Percentiles rank a stretch among this genome's conserved stretches.
Conservation (phyloP, 179 eudicot genomes). For the Silene vulgaris region DNA sequence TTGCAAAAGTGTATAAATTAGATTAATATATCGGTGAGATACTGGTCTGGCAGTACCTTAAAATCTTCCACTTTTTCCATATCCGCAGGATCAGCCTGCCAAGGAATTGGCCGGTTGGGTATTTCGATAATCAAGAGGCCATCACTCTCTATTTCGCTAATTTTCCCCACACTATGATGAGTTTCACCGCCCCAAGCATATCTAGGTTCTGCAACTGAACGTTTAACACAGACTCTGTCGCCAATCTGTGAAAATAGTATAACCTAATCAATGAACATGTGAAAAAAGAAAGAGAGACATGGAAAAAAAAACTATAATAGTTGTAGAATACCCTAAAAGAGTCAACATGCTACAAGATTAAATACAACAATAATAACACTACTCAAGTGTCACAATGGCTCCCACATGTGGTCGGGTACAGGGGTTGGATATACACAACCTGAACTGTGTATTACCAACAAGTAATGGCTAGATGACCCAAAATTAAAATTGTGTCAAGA, state of each 20-base stretch:
- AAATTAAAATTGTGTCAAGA: too few species aligned
- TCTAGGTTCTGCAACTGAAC: conserved; percentile 92
- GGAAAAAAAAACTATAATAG: neutral
- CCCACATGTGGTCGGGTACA: neutral
- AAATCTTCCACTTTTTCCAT: conserved; percentile 97
- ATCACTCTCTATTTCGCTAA: conserved; percentile 88
- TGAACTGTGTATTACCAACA: neutral
- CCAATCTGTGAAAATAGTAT: conserved; percentile 53
- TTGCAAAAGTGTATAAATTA: neutral
- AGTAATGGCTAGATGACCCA: neutral
- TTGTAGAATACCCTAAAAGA: neutral
- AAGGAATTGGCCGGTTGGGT: conserved; percentile 86
- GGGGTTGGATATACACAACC: neutral
- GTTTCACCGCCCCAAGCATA: conserved; percentile 99
- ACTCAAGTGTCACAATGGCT: neutral
- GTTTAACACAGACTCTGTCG: conserved; percentile 89
- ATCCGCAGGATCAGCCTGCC: conserved; percentile 99
- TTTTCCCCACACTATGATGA: conserved; percentile 93
- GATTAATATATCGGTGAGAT: neutral
- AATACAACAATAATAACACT: neutral
- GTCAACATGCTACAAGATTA: neutral
- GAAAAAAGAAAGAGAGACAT: neutral
- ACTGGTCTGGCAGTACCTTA: conserved; percentile 50
- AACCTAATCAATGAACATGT: conserved; percentile 17
- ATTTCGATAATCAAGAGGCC: conserved; percentile 91